Base-by-base conservation (phyloP, 108 stramenopile genomes). In the Asterionellopsis glacialis region DNA sequence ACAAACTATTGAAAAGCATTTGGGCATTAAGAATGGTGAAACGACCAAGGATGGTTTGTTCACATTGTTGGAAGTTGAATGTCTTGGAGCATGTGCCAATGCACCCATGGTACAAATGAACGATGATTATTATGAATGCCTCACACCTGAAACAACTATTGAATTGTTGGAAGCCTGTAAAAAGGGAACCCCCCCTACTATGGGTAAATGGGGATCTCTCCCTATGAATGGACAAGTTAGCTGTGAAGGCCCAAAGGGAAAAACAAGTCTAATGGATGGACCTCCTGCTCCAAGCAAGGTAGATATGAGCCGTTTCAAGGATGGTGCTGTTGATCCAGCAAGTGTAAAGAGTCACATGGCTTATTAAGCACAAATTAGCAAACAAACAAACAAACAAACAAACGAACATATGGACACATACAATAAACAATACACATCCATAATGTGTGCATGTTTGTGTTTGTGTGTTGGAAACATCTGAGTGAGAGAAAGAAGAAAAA, bases 21-120 rank as follows among this genome's bases (percentile, higher is more conserved):
- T 98, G 70, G 95, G 94, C 41, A 99, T 99, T 67, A 94, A 95
- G 75, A 84, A 91, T 60, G 96, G 95, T 28, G 93, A 94, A 67
- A 98, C 98, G 18, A 96, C 97, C 25, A 68, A 81, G 59, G 98
- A 98, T 75, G 97, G 99, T 13, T 51, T 97, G 72, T 99, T 98
- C 68, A 98, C 99, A 25, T 74, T 99, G 21, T 62, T 96, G 68
- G 99, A 99, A 74, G 99, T 99, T 19, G 99, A 99, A 64, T 99
- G 99, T 73, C 77, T 99, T 39, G 99, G 99, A n/a, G 95, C 98
- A 6, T 99, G 99, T 74, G 97, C 98, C 43, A 99, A 99, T 80
- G 99, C 99, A 14, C 99, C 99, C 65, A 99, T 99, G 99, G 74
- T 99, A 21, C 99, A 99, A 81, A 75, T 99, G 58, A 96, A 97